A percentile compares a stretch with the other conserved stretches of the same genome.
These are phyloP conservation scores for Podosphaera aphanis DNA, from an alignment of 2,329 filamentous ascomycete genomes.

Conservation along the genomic window DNA sequence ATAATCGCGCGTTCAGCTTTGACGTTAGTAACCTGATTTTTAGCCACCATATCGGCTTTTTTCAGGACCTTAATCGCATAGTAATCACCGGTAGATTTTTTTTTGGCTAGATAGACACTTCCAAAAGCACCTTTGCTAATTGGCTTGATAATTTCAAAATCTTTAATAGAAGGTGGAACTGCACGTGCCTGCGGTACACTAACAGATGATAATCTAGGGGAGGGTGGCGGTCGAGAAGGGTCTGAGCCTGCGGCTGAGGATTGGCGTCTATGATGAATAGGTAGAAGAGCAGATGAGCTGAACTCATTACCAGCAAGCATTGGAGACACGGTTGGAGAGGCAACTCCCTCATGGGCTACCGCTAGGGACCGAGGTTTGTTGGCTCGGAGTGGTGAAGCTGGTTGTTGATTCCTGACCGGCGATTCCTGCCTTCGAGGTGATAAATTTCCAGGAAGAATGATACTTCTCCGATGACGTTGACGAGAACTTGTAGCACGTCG, in stretches of 20 bases:
- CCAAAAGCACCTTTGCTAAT: constrained; percentile 98
- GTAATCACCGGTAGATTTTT: constrained; percentile 95
- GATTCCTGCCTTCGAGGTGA: constrained; percentile 76
- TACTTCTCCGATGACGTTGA: constrained; percentile 66
- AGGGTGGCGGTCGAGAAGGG: constrained; percentile 44
- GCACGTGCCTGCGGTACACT: constrained; percentile 65
- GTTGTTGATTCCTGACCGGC: constrained; percentile 49
- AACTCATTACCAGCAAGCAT: constrained; percentile 67
- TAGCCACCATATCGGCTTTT: constrained; percentile 99
- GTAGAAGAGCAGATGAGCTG: constrained; percentile 43
- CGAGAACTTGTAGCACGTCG: constrained; percentile 54
- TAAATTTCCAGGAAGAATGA: constrained; percentile 56
- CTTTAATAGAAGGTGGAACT: constrained; percentile 87
- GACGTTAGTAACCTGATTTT: constrained; percentile 97
- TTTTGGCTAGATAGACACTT: constrained; percentile 92
- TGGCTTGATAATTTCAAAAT: constrained; percentile 97
- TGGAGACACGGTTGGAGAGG: constrained; percentile 75
- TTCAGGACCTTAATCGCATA: constrained; percentile 97
- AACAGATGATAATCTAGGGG: constrained; percentile 56
- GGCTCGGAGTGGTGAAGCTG: constrained; percentile 70
- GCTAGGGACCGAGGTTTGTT: constrained; percentile 49
- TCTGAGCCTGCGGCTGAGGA: constrained; percentile 71
- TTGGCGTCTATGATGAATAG: constrained; percentile 59
- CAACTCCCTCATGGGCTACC: constrained; percentile 37
- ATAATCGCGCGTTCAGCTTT: constrained; percentile 97